Evolutionary conservation across 2,329 filamentous ascomycete species (phyloP).

Genomic region (Aspergillus costaricaensis): DNA sequence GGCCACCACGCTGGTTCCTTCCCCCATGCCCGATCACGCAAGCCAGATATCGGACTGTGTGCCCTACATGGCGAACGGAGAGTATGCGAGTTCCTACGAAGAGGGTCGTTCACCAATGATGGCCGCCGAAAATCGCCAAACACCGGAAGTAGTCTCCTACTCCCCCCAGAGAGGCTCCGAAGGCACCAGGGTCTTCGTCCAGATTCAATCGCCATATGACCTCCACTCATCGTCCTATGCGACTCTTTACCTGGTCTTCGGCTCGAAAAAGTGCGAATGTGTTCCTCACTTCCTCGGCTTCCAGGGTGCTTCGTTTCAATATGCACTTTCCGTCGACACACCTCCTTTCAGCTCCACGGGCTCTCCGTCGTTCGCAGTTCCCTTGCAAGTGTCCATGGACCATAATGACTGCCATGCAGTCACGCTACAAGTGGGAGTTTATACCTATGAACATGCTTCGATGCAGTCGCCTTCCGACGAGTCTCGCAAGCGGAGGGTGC

Average conservation of each 20-base stretch:
- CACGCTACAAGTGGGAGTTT: conserved; percentile 60
- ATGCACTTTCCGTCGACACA: conserved; percentile 70
- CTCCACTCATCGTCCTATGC: conserved; percentile 60
- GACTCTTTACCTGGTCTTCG: conserved; percentile 71
- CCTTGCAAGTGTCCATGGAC: conserved; percentile 62
- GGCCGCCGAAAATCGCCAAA: conserved; percentile 59
- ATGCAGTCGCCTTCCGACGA: conserved; percentile 44
- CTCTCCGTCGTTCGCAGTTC: conserved; percentile 57
- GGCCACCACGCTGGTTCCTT: conserved; percentile 39
- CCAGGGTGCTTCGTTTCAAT: conserved; percentile 65
- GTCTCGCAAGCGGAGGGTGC: conserved; percentile 60
- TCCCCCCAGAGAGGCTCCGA: conserved; percentile 68
- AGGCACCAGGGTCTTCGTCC: conserved; percentile 71
- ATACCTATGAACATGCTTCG: conserved; percentile 58
- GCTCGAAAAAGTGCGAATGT: conserved; percentile 70
- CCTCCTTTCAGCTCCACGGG: conserved; percentile 65
- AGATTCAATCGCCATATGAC: conserved; percentile 75
- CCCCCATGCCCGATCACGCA: conserved; percentile 43
- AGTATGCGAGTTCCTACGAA: conserved; percentile 56
- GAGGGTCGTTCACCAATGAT: conserved; percentile 68
- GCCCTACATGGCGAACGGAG: conserved; percentile 41
- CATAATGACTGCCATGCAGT: conserved; percentile 54
- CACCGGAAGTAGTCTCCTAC: conserved; percentile 68
- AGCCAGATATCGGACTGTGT: conserved; percentile 46
- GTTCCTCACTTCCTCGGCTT: conserved; percentile 63